Evolutionary conservation across 1,284 basidiomycete genomes (phyloP), one percentile per base, ranked within the genome.

Genomic region (Ceratobasidium sp.): DNA sequence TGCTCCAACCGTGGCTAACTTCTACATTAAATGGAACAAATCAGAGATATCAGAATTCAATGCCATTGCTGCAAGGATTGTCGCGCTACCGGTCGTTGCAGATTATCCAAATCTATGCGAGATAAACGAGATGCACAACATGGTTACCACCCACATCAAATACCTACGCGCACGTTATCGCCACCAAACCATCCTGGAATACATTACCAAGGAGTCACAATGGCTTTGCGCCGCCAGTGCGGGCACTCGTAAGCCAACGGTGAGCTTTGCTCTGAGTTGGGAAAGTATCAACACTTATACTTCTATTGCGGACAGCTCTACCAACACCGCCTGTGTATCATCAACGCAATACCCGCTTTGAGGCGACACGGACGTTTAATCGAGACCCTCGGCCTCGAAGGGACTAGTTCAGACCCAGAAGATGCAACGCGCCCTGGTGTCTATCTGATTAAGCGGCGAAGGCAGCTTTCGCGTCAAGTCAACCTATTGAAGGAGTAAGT

Each of bases 1-100:
- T 58, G 56, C 56, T 23, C 56, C 56, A 3, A 58, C 56, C n/a
- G 56, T 12, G n/a, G 10, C 28, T 33, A n/a, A 12, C 10, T 58
- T 58, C n/a, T 58, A 58, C 28, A n/a, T 58, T 10, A 58, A 58
- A 23, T 58, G 56, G 56, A n/a, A 58, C 28, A 12, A 58, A 58
- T 58, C 56, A 2, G 56, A 58, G n/a, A 58, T 6, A 33, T 58
- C 56, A 23, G n/a, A 23, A 23, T 58, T 58, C n/a, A 58, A 58
- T n/a, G 56, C 56, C n/a, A 58, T 33, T 10, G 56, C 56, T 2
- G 56, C 56, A 10, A 13, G 56, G 56, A 58, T 58, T 23, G 56
- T 58, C n/a, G 56, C 56, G 12, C 56, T 18, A 58, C 56, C 2
- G n/a, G n/a, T 58, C n/a, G 56, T 33, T 10, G 10, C 10, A 10